phyloP scores from a whole-genome alignment of 2,329 filamentous ascomycete genomes.

The Xylaria polymorpha region DNA sequence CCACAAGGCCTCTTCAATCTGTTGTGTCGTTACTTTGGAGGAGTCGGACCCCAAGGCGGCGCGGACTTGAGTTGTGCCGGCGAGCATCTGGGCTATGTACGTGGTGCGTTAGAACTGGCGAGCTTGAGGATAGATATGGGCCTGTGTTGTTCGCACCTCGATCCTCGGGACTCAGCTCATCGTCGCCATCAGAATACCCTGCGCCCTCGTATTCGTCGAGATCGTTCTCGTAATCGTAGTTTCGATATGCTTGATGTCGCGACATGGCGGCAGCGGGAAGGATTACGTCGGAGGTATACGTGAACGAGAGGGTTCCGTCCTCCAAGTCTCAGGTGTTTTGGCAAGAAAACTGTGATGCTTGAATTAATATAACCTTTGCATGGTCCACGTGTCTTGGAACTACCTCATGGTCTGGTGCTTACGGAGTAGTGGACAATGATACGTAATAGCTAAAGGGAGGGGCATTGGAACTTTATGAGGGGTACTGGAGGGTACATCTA shows the following conservation, averaged over 20 bases:
- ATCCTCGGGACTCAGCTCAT: constrained; percentile 55
- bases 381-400: neutral
- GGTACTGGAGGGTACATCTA: too few relatives aligned
- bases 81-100: constrained; percentile 64
- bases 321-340: neutral
- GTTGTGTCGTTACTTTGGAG: constrained; percentile 65
- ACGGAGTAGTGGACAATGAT: neutral
- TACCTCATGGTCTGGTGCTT: neutral
- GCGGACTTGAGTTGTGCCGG: constrained; percentile 74
- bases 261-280: constrained; percentile 53
- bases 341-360: neutral
- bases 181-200: constrained; percentile 57
- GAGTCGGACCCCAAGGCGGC: constrained; percentile 70
- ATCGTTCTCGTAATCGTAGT: constrained; percentile 63
- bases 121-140: neutral
- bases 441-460: neutral
- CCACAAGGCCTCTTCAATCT: constrained; percentile 92
- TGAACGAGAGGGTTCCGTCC: neutral
- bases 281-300: neutral
- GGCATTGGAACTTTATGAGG: neutral
- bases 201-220: constrained; percentile 63
- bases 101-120: constrained; percentile 26
- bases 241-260: constrained; percentile 60
- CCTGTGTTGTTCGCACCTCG: constrained; percentile 40
- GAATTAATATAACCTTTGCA: neutral